phyloP scores from a whole-genome alignment of 345 rosid species.

The Salix caprea region DNA sequence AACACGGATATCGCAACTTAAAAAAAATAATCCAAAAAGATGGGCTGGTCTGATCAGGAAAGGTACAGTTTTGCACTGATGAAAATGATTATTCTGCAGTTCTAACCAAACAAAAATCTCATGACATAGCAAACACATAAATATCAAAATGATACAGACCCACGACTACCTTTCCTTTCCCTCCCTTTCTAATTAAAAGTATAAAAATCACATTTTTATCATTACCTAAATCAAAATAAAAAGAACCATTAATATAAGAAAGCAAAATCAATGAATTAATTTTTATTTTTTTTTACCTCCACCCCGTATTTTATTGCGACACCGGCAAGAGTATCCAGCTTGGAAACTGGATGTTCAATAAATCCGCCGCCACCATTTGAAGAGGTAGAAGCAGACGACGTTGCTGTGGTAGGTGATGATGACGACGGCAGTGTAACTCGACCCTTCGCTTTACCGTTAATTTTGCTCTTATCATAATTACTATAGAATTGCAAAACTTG shows the following conservation, averaged over 20 bases:
- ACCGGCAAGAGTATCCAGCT: conserved; percentile 31
- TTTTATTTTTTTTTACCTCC: conserved; percentile 6
- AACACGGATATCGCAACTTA: not conserved
- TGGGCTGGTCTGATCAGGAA: not conserved
- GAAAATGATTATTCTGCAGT: not conserved
- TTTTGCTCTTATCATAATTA: not conserved
- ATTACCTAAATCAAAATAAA: not conserved
- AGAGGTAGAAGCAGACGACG: not conserved
- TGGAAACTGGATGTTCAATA: conserved; percentile 26
- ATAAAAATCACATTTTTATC: not conserved
- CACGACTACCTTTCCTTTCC: not conserved
- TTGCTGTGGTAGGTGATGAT: not conserved
- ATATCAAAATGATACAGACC: not conserved
- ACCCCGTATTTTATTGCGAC: conserved; percentile 37
- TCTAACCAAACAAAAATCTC: not conserved
- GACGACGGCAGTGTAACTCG: not conserved
- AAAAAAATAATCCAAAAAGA: not conserved
- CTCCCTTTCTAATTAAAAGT: not conserved
- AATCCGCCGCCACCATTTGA: conserved; percentile 6
- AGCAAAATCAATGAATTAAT: not conserved
- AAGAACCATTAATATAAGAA: not conserved
- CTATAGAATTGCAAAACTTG: not conserved
- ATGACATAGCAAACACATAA: not conserved
- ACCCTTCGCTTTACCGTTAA: not conserved
- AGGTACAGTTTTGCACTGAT: not conserved